A percentile compares a stretch with the other conserved stretches of the same genome.
Conservation (phyloP, 257 asterid species). For the Nicotiana tabacum region DNA sequence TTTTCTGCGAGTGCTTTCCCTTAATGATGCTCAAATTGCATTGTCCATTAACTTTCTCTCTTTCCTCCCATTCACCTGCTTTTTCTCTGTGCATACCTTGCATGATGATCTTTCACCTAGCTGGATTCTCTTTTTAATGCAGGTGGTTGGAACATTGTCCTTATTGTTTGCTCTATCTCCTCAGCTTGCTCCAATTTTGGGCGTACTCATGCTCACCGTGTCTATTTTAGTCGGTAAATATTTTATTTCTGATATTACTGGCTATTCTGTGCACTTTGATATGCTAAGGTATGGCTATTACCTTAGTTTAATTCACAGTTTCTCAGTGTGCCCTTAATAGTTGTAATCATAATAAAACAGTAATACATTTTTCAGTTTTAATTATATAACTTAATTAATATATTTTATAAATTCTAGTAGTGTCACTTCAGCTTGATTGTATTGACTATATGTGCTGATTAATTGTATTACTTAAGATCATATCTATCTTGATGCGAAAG, state of each 20-base stretch:
- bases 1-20: neutral
- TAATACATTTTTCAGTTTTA: neutral
- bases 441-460: neutral
- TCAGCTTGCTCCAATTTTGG: constrained; percentile 93
- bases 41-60: neutral
- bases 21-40: neutral
- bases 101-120: constrained; percentile 13
- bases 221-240: constrained; percentile 78
- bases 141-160: constrained; percentile 87
- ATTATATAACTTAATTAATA: neutral
- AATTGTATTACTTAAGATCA: neutral
- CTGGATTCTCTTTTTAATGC: constrained; percentile 27
- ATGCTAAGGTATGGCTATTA: neutral
- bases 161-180: constrained; percentile 69
- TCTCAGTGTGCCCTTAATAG: neutral
- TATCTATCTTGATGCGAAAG: neutral
- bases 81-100: constrained; percentile 14
- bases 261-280: neutral
- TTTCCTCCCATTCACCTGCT: neutral
- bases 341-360: neutral
- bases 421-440: neutral
- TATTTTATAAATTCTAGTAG: neutral
- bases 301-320: neutral
- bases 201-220: constrained; percentile 73
- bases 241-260: constrained; percentile 13